These are phyloP conservation scores for Beauveria rudraprayagi DNA, from an alignment of 2,329 filamentous ascomycete genomes.

Conservation along the genomic window DNA sequence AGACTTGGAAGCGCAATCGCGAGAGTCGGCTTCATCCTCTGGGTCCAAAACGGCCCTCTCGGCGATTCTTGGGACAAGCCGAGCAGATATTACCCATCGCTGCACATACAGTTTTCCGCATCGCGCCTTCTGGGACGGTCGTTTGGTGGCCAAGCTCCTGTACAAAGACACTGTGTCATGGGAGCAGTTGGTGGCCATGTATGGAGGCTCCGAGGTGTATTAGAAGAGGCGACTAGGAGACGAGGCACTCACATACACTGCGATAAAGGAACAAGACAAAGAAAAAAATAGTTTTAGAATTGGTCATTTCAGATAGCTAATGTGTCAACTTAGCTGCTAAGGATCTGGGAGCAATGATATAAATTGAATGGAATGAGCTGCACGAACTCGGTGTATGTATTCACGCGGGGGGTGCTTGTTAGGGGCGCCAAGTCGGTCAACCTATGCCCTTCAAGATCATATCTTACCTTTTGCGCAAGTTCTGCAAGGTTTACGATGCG, in stretches of 20 bases:
- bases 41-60: conserved; percentile 16
- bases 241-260: not conserved
- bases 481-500: too few species aligned
- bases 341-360: too few species aligned
- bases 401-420: too few species aligned
- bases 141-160: conserved; percentile 16
- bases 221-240: not conserved
- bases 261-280: not conserved
- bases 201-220: conserved; percentile 8
- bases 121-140: conserved; percentile 14
- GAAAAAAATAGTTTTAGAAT: too few species aligned
- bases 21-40: not conserved
- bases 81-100: conserved; percentile 15
- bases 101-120: conserved; percentile 17
- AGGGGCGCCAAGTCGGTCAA: too few species aligned
- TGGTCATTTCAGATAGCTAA: too few species aligned
- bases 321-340: too few species aligned
- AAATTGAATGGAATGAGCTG: too few species aligned
- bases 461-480: too few species aligned
- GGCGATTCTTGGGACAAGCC: conserved; percentile 16
- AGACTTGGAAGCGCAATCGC: not conserved
- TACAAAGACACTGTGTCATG: conserved; percentile 17
- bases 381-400: too few species aligned
- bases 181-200: conserved; percentile 18
- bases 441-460: too few species aligned